Base-by-base conservation (phyloP, 2,329 filamentous ascomycete species). In the Beauveria sp. region DNA sequence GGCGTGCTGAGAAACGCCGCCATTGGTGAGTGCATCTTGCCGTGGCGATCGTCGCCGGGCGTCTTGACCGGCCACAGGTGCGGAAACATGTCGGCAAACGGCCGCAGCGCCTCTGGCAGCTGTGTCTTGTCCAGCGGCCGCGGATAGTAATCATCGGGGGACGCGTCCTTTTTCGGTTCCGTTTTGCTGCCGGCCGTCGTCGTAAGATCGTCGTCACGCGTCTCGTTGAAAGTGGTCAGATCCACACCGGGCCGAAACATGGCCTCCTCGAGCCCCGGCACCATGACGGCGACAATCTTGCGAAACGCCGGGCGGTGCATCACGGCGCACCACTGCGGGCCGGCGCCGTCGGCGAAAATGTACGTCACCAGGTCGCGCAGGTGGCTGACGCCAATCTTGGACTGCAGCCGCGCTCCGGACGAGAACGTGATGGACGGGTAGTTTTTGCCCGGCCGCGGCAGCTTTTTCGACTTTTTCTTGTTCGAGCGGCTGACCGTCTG, bases 1-100 rank as follows among this genome's bases (percentile, higher is more conserved):
- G 90, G 86, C 1, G 89, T 85, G 5, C 87, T 89, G 64, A 97
- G 81, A 77, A 97, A 92, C 1, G 91, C 87, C 64, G 90, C 85
- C 40, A 97, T 77, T 3, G 94, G 92, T 4, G 94, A 97, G 73
- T 96, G 89, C 70, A 99, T 84, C 70, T 86, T 89, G 66, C 84
- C 84, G 69, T 88, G 84, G 70, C 86, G 90, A 66, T 91, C 88
- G 71, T 97, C 93, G 4, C 92, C 94, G 3, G 91, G 90, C 0
- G 91, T 89, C 70, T 86, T 89, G 62, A 97, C 84, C 10, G 92
- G 93, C 92, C 94, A 97, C 44, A 97, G 77, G 68, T 94, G 88
- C 9, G 86, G 80, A 66, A 99, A 97, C 71, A 97, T 90, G 62
- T 90, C 84, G 46, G 89, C 86, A 62, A 97, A 84, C 1, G 87